phyloP scores from a whole-genome alignment of 805 yeast genomes.

The Candida vartiovaarae region DNA sequence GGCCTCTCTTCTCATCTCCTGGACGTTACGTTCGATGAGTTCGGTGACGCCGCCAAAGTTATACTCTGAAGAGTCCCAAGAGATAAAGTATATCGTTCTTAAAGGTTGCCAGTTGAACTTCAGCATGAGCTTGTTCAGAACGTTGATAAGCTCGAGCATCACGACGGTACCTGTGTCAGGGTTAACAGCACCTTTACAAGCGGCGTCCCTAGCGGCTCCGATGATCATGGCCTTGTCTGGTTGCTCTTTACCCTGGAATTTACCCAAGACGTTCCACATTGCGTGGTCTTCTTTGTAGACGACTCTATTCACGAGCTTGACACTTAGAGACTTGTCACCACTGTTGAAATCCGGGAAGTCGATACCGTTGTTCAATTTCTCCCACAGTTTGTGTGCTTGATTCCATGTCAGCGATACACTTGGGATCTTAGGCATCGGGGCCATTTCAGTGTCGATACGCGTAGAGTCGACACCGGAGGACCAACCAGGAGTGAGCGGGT shows the following conservation, averaged over 20 bases:
- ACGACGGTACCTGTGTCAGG: conserved; percentile 72
- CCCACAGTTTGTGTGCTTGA: conserved; percentile 45
- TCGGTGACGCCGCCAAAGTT: conserved; percentile 83
- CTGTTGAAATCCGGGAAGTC: conserved; percentile 15
- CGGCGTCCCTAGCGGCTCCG: conserved; percentile 78
- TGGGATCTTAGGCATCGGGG: conserved; percentile 62
- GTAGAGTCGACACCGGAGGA: conserved; percentile 34
- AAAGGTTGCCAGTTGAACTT: conserved; percentile 75
- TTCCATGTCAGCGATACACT: conserved; percentile 70
- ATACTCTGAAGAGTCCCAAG: conserved; percentile 77
- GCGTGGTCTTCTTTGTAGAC: conserved; percentile 41
- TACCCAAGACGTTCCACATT: conserved; percentile 73
- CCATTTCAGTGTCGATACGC: conserved; percentile 36
- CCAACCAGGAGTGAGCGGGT: conserved; percentile 76
- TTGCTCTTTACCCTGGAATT: conserved; percentile 77
- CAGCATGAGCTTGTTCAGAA: conserved; percentile 57
- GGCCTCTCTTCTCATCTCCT: conserved; percentile 50
- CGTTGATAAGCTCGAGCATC: conserved; percentile 61
- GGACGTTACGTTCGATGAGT: conserved; percentile 54
- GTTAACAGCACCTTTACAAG: conserved; percentile 65
- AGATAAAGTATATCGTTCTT: conserved; percentile 72
- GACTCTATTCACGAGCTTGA: conserved; percentile 17
- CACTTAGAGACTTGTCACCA: conserved; percentile 18
- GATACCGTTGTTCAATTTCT: conserved; percentile 15
- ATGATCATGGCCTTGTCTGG: conserved; percentile 62